Percentiles rank a stretch among this genome's conserved stretches.
These are phyloP conservation scores for Fraxinus sp. DNA, from an alignment of 305 asterid genomes.

Conservation along the genomic window DNA sequence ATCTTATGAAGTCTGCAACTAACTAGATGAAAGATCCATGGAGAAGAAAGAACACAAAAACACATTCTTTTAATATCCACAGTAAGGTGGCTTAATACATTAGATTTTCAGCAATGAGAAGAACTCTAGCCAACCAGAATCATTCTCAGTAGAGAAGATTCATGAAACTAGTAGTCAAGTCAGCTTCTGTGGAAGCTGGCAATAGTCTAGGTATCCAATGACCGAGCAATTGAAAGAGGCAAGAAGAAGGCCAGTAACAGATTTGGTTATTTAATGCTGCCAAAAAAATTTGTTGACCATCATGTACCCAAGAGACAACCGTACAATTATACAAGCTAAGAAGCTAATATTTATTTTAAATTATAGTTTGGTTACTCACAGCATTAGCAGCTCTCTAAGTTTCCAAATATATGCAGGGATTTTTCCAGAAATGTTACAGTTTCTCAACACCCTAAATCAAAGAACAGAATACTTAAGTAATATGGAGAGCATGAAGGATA, in stretches of 20 bases:
- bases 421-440: constrained; percentile 75
- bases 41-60: background rate
- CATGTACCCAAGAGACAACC: constrained; percentile 13
- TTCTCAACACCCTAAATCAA: constrained; percentile 68
- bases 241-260: background rate
- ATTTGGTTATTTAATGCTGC: background rate
- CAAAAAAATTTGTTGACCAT: background rate
- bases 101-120: background rate
- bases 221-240: background rate
- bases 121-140: background rate
- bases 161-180: background rate
- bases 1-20: background rate
- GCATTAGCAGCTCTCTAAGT: constrained; percentile 46
- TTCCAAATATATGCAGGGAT: constrained; percentile 75
- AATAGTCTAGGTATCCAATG: background rate
- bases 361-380: constrained; percentile 55
- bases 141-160: background rate
- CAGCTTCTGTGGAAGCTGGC: background rate
- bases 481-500: constrained; percentile 16
- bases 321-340: background rate
- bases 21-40: background rate
- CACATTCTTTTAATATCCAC: background rate
- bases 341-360: constrained; percentile 1
- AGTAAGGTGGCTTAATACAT: background rate
- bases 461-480: constrained; percentile 28